Percentiles rank a stretch among this genome's conserved stretches.
phyloP scores from a whole-genome alignment of 805 yeast genomes.

The Candida quercuum region DNA sequence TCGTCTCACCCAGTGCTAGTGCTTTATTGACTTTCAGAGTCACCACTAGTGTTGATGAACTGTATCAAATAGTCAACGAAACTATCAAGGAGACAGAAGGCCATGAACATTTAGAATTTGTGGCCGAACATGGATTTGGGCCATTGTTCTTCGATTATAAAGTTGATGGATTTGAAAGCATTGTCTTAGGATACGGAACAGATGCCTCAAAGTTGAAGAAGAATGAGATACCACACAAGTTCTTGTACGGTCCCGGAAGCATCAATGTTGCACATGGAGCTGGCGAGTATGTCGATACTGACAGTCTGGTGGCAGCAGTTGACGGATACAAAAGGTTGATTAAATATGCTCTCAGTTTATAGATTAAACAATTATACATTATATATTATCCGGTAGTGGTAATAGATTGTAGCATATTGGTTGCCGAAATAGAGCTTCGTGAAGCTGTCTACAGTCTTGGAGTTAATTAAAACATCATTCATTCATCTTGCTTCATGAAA shows the following conservation, averaged over 20 bases:
- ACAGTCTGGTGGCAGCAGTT: constrained; percentile 42
- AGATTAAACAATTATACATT: too few relatives aligned
- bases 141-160: constrained; percentile 49
- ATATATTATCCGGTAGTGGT: too few relatives aligned
- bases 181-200: constrained; percentile 43
- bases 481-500: background rate
- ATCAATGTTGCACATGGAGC: constrained; percentile 58
- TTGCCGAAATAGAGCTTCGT: too few relatives aligned
- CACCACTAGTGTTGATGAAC: constrained; percentile 36
- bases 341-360: constrained; percentile 26
- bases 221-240: constrained; percentile 27
- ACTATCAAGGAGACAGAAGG: constrained; percentile 20
- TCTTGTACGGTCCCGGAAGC: constrained; percentile 60
- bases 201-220: constrained; percentile 39
- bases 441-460: too few relatives aligned
- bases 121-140: constrained; percentile 13
- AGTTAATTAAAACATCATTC: too few relatives aligned
- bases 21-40: constrained; percentile 46
- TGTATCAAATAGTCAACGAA: constrained; percentile 30
- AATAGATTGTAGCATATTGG: too few relatives aligned
- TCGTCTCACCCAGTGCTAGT: constrained; percentile 48
- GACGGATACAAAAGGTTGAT: constrained; percentile 41
- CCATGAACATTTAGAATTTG: constrained; percentile 15
- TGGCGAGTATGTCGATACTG: constrained; percentile 41
- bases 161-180: constrained; percentile 54